Evolutionary conservation across 1,284 basidiomycete species (phyloP).

Genomic region (Rhodotorula sp.): DNA sequence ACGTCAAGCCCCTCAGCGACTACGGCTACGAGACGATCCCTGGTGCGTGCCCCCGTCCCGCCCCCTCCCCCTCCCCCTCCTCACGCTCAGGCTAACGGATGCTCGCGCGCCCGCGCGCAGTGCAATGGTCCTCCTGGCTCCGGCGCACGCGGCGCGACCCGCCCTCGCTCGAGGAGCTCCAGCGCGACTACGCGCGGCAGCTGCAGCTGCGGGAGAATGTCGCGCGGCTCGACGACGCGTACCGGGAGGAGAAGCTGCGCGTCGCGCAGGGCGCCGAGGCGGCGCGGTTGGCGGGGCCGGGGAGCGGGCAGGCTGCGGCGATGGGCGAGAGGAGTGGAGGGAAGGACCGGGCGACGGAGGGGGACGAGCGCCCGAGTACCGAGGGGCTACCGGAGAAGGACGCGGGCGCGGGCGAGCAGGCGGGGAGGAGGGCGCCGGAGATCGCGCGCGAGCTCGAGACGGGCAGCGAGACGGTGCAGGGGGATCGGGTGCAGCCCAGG

Average conservation of each 20-base stretch:
- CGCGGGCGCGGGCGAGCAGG: slow-evolving; percentile 1
- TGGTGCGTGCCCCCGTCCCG: not conserved
- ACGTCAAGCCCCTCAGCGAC: slow-evolving; percentile 24
- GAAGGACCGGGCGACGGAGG: no score
- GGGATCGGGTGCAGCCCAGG: not conserved
- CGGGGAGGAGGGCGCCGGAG: slow-evolving; percentile 1
- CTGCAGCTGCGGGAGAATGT: slow-evolving; percentile 27
- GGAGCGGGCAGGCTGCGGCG: not conserved
- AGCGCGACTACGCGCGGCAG: slow-evolving; percentile 22
- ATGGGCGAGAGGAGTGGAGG: not conserved
- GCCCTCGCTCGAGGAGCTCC: slow-evolving; percentile 25
- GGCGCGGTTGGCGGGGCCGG: not conserved
- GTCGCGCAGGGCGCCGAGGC: not conserved
- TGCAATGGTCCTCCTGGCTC: slow-evolving; percentile 40
- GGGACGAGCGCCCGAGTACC: not conserved
- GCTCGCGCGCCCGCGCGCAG: not conserved
- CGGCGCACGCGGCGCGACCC: slow-evolving; percentile 30
- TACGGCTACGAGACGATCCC: slow-evolving; percentile 28
- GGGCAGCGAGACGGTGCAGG: not conserved
- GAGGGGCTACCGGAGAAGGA: slow-evolving; percentile 14
- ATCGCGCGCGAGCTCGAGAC: slow-evolving; percentile 17
- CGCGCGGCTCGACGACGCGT: slow-evolving; percentile 17
- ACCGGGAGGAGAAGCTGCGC: slow-evolving; percentile 30
- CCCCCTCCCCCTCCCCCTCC: not conserved
- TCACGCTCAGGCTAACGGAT: not conserved